Evolutionary conservation across 495 filamentous ascomycete genomes (phyloP), one percentile per base, ranked within the genome.

Genomic region (Penicillium salamii): DNA sequence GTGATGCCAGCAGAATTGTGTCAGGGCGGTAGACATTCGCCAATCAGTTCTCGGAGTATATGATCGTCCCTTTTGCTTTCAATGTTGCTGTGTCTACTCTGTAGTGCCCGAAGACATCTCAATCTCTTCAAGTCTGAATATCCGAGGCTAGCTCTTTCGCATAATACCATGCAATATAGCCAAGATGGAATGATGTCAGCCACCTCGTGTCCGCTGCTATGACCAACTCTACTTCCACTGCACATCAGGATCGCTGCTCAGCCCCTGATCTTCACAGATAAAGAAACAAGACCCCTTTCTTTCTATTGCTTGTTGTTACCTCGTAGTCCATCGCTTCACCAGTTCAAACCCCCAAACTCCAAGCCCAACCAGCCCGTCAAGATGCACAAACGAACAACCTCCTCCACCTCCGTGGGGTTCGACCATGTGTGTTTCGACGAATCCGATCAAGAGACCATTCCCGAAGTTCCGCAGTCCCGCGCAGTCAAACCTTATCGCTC

Each of bases 401-500:
- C 20, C n/a, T 42, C 40, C 19, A 18, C 32, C 5, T 20, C 43
- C 7, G 43, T 26, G 20, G 20, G 20, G 3, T 36, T 15, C 12
- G 43, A 36, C 8, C 43, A 36, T 36, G 43, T 46, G 7, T 46
- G 12, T 11, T 36, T 46, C n/a, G 31, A 36, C 13, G 15, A n/a
- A 42, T 19, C 9, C 40, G 3, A 11, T 13, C 7, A 6, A 2
- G 26, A 32, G 11, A 24, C 26, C 40, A 4, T 32, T 17, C 1
- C 4, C 6, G 7, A 32, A 19, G 5, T 8, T 1, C 26, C 19
- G 24, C 26, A 13, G 24, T 15, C 6, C n/a, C 15, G 17, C 15
- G 7, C 14, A 28, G 36, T 28, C 33, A 19, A 48, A 13, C 45
- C 45, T 13, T 48, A 48, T 33, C 45, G 45, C 21, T 48, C 36